phyloP scores from a whole-genome alignment of 1,284 basidiomycete genomes.

The Fomitopsis palustris region DNA sequence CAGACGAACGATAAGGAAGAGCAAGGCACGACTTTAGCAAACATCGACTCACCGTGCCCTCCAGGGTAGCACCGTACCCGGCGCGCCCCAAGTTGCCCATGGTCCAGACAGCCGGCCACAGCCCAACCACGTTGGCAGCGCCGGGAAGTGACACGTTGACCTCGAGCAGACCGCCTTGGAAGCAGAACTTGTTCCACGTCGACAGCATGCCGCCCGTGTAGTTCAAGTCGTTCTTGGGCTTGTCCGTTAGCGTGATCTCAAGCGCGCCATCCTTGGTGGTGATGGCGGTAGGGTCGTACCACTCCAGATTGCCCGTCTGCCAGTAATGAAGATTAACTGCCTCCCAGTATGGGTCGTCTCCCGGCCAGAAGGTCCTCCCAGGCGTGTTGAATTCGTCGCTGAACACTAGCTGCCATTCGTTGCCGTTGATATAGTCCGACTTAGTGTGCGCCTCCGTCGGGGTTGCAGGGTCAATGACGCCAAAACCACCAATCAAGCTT shows the following conservation, averaged over 20 bases:
- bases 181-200: slow-evolving; percentile 93
- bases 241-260: slow-evolving; percentile 71
- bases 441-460: slow-evolving; percentile 62
- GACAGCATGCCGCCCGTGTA: slow-evolving; percentile 73
- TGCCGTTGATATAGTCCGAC: slow-evolving; percentile 48
- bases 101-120: slow-evolving; percentile 55
- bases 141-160: slow-evolving; percentile 80
- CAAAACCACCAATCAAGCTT: slow-evolving; percentile 58
- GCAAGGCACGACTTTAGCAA: background rate
- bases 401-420: slow-evolving; percentile 68
- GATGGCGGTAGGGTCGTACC: slow-evolving; percentile 78
- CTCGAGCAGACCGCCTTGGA: slow-evolving; percentile 81
- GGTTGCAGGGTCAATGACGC: slow-evolving; percentile 76
- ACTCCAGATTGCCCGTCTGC: slow-evolving; percentile 59
- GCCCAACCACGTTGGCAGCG: slow-evolving; percentile 45
- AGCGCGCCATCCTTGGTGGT: slow-evolving; percentile 79
- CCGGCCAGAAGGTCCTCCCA: slow-evolving; percentile 76
- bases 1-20: background rate
- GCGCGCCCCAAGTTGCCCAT: slow-evolving; percentile 59
- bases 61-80: slow-evolving; percentile 56
- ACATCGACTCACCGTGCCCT: slow-evolving; percentile 39
- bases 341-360: slow-evolving; percentile 66
- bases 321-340: slow-evolving; percentile 71
- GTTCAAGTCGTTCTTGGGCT: slow-evolving; percentile 68
- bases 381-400: slow-evolving; percentile 89